Base-by-base conservation (phyloP, 2,329 filamentous ascomycete species). In the Pseudonectria buxi region DNA sequence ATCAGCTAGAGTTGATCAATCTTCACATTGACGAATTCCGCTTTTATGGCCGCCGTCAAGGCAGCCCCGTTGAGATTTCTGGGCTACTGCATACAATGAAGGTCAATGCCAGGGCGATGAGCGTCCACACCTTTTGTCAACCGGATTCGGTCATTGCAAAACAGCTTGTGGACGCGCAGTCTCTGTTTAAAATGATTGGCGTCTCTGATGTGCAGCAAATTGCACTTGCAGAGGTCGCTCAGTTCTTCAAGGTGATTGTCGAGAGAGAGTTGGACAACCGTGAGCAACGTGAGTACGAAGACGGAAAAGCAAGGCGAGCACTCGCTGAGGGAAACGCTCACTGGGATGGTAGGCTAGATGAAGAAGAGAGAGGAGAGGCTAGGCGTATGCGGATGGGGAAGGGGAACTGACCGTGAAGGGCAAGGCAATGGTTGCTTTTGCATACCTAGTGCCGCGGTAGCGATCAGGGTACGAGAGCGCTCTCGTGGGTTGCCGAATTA, bases 61-160 rank as follows among this genome's bases (percentile, higher is more conserved):
- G 60, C 16, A 60, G 67, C 31, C 52, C 57, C 0, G 47, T 61
- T 3, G 64, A 69, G 39, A 64, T 76, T 27, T 48, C 55, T 7
- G 70, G 66, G 2, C 57, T 77, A 6, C 53, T 78, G 6, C 63
- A 71, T 28, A 63, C 68, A 33, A 73, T 75, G 68, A 68, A 67
- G 40, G 56, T 61, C 16, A 69, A 77, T 45, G 70, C 74, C 2
- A 63, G 73, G 26, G 61, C 59, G 7, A 68, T 79, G 56, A 61
- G 69, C 14, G 51, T 77, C 26, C 68, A 71, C 26, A 77, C 73
- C 1, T 74, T 70, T 43, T 78, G 74, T 51, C 70, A 76, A 45
- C 74, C 74, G 0, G 75, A 79, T 48, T 63, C 68, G 1, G 72
- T 74, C 15, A 64, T 78, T 35, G 71, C 71, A 4, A 77, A 76